These are phyloP conservation scores for Cordyceps farinosa DNA, from an alignment of 2,329 filamentous ascomycete genomes.

Conservation along the genomic window DNA sequence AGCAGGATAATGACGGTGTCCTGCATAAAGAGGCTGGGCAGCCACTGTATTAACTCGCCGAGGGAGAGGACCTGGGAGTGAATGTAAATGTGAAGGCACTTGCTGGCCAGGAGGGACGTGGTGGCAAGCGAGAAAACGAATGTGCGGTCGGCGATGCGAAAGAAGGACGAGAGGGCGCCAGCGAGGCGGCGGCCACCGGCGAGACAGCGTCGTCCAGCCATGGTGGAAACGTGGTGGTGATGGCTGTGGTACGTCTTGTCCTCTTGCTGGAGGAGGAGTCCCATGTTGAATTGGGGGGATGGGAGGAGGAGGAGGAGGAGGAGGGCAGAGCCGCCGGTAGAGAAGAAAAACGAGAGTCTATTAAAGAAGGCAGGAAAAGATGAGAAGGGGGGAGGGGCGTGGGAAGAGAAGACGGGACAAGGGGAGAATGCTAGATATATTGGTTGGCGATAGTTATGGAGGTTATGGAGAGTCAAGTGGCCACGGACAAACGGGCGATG, in stretches of 20 bases:
- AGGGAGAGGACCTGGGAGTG: constrained; percentile 15
- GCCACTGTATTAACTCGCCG: constrained; percentile 13
- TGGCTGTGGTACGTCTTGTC: background rate
- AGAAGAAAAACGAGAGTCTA: background rate
- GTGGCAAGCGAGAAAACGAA: constrained; percentile 17
- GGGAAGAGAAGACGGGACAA: background rate
- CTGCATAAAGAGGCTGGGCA: constrained; percentile 16
- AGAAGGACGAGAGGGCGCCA: constrained; percentile 2
- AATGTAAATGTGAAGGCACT: constrained; percentile 19
- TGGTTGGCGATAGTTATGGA: background rate
- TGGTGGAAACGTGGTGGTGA: background rate
- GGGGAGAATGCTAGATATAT: constrained; percentile 1
- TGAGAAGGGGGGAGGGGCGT: background rate
- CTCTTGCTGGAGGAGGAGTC: constrained; percentile 7
- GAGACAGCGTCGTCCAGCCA: constrained; percentile 9
- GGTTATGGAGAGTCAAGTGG: too few relatives aligned
- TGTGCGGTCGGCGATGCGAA: constrained; percentile 16
- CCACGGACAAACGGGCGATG: background rate
- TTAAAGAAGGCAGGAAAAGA: background rate
- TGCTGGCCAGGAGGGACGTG: constrained; percentile 14
- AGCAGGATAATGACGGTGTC: constrained; percentile 16
- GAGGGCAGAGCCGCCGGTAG: background rate
- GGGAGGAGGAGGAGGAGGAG: background rate
- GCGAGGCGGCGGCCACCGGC: background rate
- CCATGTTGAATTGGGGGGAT: constrained; percentile 13